Evolutionary conservation across 345 rosid genomes (phyloP).

Genomic region (Iberis pinnata): DNA sequence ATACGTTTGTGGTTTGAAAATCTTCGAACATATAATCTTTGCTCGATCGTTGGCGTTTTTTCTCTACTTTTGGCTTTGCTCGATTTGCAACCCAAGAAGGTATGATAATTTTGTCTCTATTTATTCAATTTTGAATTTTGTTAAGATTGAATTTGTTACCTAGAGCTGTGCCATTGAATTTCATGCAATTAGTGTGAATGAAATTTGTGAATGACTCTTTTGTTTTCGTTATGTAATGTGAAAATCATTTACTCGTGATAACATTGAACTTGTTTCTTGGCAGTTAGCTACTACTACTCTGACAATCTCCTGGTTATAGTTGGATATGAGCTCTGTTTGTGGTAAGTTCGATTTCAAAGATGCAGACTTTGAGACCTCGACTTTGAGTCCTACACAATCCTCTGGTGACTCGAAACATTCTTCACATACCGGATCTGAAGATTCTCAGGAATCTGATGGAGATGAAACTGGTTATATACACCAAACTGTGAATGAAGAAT

Average conservation of each 20-base stretch:
- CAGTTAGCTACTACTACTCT: conserved; percentile 18
- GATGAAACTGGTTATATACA: conserved; percentile 32
- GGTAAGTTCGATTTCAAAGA: conserved; percentile 25
- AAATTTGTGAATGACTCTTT: not conserved
- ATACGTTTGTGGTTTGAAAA: not conserved
- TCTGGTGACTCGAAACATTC: conserved; percentile 20
- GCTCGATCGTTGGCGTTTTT: not conserved
- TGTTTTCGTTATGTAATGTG: not conserved
- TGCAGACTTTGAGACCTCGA: conserved; percentile 27
- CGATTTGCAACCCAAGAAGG: conserved; percentile 15
- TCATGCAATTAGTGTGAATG: too few species aligned
- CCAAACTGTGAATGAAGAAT: conserved; percentile 33
- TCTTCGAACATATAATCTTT: not conserved
- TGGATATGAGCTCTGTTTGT: conserved; percentile 38
- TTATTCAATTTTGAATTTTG: not conserved
- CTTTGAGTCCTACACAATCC: conserved; percentile 22
- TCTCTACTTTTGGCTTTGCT: not conserved
- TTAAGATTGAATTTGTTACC: too few species aligned
- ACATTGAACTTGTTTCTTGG: conserved; percentile 8
- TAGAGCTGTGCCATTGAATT: too few species aligned
- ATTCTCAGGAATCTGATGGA: conserved; percentile 34
- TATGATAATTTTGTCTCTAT: not conserved
- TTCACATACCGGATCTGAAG: conserved; percentile 23
- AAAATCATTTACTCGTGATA: not conserved
- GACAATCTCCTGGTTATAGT: conserved; percentile 6